phyloP scores from a whole-genome alignment of 257 asterid genomes.

The Plantago elongata region DNA sequence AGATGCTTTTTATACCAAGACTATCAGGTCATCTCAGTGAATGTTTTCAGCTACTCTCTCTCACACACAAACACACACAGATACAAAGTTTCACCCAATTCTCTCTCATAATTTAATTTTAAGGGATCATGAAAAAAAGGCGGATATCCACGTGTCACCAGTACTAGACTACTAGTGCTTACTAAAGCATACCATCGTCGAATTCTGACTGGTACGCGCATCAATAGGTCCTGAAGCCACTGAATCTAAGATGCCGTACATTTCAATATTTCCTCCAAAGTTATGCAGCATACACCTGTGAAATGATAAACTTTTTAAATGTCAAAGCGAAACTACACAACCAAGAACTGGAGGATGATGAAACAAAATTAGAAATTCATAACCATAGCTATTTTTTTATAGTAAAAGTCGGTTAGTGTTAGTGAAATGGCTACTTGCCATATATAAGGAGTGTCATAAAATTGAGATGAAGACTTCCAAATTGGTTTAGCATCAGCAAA shows the following conservation, averaged over 20 bases:
- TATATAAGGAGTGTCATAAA: constrained; percentile 84
- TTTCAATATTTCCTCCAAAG: constrained; percentile 96
- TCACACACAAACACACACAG: too few species aligned
- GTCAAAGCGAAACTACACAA: constrained; percentile 4
- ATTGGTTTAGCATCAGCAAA: constrained; percentile 96
- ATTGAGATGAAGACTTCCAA: constrained; percentile 88
- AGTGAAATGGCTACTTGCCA: constrained; percentile 48
- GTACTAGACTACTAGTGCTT: too few species aligned
- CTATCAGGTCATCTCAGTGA: too few species aligned
- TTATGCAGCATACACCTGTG: constrained; percentile 98
- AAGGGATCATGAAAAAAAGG: too few species aligned
- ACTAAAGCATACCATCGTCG: constrained; percentile 65
- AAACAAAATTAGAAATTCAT: constrained; percentile 9
- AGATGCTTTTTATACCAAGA: too few species aligned
- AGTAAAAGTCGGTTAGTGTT: constrained; percentile 2
- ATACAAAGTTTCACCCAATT: too few species aligned
- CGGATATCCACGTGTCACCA: too few species aligned
- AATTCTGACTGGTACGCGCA: constrained; percentile 76
- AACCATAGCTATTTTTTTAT: constrained; percentile 4
- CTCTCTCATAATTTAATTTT: too few species aligned
- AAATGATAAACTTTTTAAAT: constrained; percentile 5
- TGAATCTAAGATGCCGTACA: constrained; percentile 87
- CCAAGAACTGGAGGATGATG: constrained; percentile 9
- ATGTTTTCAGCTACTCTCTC: too few species aligned
- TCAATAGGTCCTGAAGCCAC: constrained; percentile 93